A percentile compares a stretch with the other conserved stretches of the same genome.
phyloP scores from a whole-genome alignment of 2,329 filamentous ascomycete genomes.

The Alternaria consortialis region DNA sequence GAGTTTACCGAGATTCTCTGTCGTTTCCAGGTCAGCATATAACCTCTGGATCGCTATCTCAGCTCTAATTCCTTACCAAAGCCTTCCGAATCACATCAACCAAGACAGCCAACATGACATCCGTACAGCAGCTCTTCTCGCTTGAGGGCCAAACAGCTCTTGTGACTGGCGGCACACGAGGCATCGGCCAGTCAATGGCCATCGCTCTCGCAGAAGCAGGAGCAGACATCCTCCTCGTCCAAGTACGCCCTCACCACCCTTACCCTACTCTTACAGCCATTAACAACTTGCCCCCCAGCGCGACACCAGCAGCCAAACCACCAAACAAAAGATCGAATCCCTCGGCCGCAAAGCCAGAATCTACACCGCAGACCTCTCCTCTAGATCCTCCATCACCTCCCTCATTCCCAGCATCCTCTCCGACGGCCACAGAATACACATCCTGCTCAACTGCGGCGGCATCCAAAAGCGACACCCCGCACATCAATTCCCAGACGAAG shows the following conservation, averaged over 20 bases:
- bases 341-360: constrained; percentile 73
- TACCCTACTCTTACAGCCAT: neutral
- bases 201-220: constrained; percentile 61
- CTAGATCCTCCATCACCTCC: constrained; percentile 65
- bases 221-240: constrained; percentile 60
- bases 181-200: constrained; percentile 62
- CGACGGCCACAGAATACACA: constrained; percentile 71
- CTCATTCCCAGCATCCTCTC: constrained; percentile 69
- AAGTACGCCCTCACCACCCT: constrained; percentile 45
- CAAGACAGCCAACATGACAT: constrained; percentile 33
- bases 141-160: constrained; percentile 60
- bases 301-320: constrained; percentile 64
- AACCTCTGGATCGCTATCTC: neutral
- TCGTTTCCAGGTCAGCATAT: neutral
- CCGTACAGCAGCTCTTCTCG: constrained; percentile 56
- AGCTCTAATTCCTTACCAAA: neutral
- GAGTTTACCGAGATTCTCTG: neutral
- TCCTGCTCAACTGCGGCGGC: constrained; percentile 86
- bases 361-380: constrained; percentile 75
- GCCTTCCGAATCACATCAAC: constrained; percentile 15
- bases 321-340: constrained; percentile 68
- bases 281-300: constrained; percentile 52
- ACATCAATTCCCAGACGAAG: constrained; percentile 76
- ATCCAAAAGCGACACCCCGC: constrained; percentile 83
- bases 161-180: constrained; percentile 60